Evolutionary conservation across 1,139 yeast genomes (phyloP).

Genomic region (Suhomyces guaymorum): DNA sequence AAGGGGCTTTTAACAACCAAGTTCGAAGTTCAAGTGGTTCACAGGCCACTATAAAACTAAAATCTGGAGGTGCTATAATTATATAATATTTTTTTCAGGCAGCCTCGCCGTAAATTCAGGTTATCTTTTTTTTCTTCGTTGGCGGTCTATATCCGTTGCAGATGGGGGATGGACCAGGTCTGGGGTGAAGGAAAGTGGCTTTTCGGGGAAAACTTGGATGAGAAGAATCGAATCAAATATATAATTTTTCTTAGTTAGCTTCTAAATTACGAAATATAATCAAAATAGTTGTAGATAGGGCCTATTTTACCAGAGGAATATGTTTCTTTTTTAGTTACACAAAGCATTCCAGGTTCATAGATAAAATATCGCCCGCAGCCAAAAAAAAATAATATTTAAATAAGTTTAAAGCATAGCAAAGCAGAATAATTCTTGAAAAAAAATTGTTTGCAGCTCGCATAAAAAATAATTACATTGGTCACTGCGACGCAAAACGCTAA

Average conservation of each 20-base stretch:
- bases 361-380: conserved; percentile 8
- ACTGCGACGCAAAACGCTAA: conserved; percentile 4
- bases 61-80: no score
- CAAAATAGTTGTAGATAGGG: conserved; percentile 11
- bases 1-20: no score
- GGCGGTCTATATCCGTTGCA: no score
- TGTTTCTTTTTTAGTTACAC: conserved; percentile 12
- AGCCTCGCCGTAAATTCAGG: no score
- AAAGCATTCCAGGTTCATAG: conserved; percentile 6
- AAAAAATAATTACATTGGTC: conserved; percentile 10
- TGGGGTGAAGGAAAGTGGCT: no score
- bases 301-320: conserved; percentile 6
- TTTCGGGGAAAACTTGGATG: no score
- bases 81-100: no score
- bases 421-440: conserved; percentile 4
- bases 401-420: conserved; percentile 9
- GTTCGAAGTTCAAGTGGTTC: no score
- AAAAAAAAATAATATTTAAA: conserved; percentile 9
- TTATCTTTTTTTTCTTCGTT: no score
- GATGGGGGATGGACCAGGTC: no score
- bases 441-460: conserved; percentile 7
- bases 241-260: conserved; percentile 5
- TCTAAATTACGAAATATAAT: conserved; percentile 7
- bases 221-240: conserved; percentile 4
- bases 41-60: no score